Evolutionary conservation across 768 basidiomycete species (phyloP), one percentile per base, ranked within the genome.

Genomic region (Leccinum uliginosum): DNA sequence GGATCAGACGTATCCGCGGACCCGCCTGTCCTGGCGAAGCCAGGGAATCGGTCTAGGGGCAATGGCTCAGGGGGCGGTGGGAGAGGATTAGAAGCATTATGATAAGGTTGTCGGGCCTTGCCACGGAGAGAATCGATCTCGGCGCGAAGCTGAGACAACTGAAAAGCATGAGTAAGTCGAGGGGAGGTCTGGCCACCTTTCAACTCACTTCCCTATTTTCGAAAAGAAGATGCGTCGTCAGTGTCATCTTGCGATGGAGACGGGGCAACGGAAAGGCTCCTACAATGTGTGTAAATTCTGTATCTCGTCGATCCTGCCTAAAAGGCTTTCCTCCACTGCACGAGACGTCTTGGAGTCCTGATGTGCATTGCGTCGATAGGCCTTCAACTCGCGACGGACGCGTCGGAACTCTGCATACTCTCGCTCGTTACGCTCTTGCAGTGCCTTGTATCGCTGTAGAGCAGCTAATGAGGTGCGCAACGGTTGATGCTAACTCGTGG

Each of bases 41-140:
- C 51, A 11, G 79, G 77, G 19, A 80, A 70, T 40, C 74, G 71
- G 24, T 80, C 77, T 10, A 78, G 68, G 9, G 79, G 73, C 7
- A 83, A 66, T 3, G 81, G 83, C 54, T 79, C 76, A 12, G 83
- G 83, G n/a, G 83, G 83, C 43, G 72, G 67, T 23, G 83, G 83
- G 19, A 85, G 75, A 4, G 83, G 83, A 62, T 83, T 83, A 35
- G 67, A 65, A 50, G 65, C 63, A 56, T 73, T 69, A 50, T 62
- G 71, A 61, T 62, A 71, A 44, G 63, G 67, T 6, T 64, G 62
- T 38, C 71, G 62, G 46, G 68, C 66, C 11, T 68, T 58, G 15
- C 71, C 72, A 55, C 65, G 67, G 17, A 77, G 72, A 21, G 71
- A 67, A 57, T 74, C 69, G 7, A 79, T 63, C 58, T 77, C 68